Conservation (phyloP, 768 basidiomycete species). For the Lanmaoa pseudosensibilis region DNA sequence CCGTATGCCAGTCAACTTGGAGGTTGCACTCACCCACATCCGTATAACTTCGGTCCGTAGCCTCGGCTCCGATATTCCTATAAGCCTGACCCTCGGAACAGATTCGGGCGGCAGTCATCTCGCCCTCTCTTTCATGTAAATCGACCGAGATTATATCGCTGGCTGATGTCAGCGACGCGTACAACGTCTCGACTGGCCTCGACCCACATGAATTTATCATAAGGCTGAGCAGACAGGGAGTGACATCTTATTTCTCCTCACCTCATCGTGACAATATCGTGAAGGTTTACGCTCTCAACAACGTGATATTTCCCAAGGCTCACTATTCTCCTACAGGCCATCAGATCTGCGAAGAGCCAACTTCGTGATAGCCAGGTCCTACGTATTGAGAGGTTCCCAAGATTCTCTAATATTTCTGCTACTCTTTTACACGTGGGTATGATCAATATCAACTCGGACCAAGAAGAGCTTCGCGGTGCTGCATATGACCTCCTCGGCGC, state of each 20-base stretch:
- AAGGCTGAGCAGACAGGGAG: slow-evolving; percentile 66
- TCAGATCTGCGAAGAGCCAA: slow-evolving; percentile 73
- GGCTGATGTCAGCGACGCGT: slow-evolving; percentile 82
- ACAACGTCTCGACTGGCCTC: slow-evolving; percentile 75
- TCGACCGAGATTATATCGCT: slow-evolving; percentile 81
- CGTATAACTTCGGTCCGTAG: slow-evolving; percentile 70
- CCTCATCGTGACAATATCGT: slow-evolving; percentile 67
- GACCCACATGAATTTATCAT: slow-evolving; percentile 83
- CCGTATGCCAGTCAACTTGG: slow-evolving; percentile 69
- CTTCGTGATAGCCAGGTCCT: slow-evolving; percentile 55
- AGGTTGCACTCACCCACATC: slow-evolving; percentile 68
- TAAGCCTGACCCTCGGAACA: slow-evolving; percentile 27
- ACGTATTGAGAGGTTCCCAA: slow-evolving; percentile 63
- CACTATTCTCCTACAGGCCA: slow-evolving; percentile 44
- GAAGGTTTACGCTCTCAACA: slow-evolving; percentile 47
- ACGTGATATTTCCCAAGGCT: background rate
- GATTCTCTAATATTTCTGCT: slow-evolving; percentile 83
- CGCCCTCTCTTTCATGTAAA: slow-evolving; percentile 66
- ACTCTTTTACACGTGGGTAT: slow-evolving; percentile 86
- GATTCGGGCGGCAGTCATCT: slow-evolving; percentile 72
- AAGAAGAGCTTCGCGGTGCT: slow-evolving; percentile 75
- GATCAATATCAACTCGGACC: slow-evolving; percentile 69
- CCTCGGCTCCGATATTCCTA: background rate
- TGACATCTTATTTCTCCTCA: slow-evolving; percentile 77
- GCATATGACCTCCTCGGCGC: slow-evolving; percentile 80